Evolutionary conservation across 495 filamentous ascomycete species (phyloP).

Genomic region (Xylaria intraflava): DNA sequence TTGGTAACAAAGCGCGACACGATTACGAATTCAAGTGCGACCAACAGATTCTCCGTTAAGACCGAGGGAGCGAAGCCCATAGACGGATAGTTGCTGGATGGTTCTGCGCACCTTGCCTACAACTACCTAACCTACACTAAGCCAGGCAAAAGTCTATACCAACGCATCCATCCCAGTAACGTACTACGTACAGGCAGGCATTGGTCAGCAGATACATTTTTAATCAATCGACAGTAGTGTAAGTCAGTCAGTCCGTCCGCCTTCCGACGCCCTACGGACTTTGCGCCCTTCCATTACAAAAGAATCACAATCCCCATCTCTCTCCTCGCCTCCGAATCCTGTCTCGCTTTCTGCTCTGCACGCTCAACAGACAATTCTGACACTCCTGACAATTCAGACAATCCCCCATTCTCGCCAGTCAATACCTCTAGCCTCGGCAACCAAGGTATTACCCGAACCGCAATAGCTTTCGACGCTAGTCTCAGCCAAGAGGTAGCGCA

Average conservation of each 20-base stretch:
- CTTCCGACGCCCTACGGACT: too few relatives aligned
- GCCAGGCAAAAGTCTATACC: background rate
- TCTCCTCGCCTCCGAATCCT: background rate
- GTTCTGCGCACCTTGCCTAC: background rate
- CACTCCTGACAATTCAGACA: too few relatives aligned
- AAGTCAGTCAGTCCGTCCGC: constrained; percentile 15
- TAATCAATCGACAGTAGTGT: constrained; percentile 15
- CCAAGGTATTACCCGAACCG: too few relatives aligned
- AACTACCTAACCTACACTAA: background rate
- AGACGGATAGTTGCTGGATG: background rate
- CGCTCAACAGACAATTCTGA: too few relatives aligned
- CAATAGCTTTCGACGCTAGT: too few relatives aligned
- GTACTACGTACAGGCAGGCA: too few relatives aligned
- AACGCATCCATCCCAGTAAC: background rate
- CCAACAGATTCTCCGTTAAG: constrained; percentile 7
- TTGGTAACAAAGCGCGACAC: background rate
- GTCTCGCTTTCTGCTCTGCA: background rate
- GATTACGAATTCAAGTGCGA: constrained; percentile 7
- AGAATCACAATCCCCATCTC: constrained; percentile 17
- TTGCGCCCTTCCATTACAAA: constrained; percentile 31
- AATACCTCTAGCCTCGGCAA: too few relatives aligned
- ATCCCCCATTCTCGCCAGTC: too few relatives aligned
- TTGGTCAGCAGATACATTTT: constrained; percentile 12
- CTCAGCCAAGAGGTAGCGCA: too few relatives aligned
- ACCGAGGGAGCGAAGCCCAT: background rate